Evolutionary conservation across 202 grass and related monocot species (phyloP), one percentile per base, ranked within the genome.

Genomic region (Tripidium arundinaceum): DNA sequence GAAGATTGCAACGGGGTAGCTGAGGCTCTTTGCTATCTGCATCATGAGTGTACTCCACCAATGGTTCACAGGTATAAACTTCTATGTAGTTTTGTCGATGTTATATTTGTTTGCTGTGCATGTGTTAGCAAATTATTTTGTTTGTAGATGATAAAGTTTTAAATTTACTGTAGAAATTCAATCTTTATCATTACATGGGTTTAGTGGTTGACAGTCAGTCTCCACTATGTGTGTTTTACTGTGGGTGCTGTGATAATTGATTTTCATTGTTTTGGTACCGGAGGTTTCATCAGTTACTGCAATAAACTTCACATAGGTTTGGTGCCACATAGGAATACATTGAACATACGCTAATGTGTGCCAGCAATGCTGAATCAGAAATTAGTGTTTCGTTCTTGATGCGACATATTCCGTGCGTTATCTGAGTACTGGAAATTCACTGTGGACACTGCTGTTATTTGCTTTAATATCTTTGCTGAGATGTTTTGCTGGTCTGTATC

Each of bases 1-100:
- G 58, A 99, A 99, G 86, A 96, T 99, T 82, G 97, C 97, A 41
- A 99, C 86, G 97, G 96, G 54, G 88, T 93, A 12, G 97, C 92
- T 27, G 97, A 99, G 83, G 90, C 97, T 40, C 85, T 99, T 64
- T 90, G 93, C 62, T 99, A 99, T 79, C 84, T 99, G 74, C 92
- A 99, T 65, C 90, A 99, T 54, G 92, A 95, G 54, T 98, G 92
- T 90, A 77, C 72, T 45, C 92, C 96, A 70, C 90, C 92, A 10
- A 92, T 98, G 78, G 96, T 98, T 77, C 92, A 98, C 88, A 96
- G 92, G 96, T 98, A 98, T 60, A 26, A 79, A 65, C 50, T 66
- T 68, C 26, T 33, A 11, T 69, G 10, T 83, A 22, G 42, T 86
- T 78, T 28, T 76, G 25, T 15, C 12, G 75, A 19, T 75, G 43